A percentile compares a stretch with the other conserved stretches of the same genome.
These are phyloP conservation scores for Arxiozyma telluris DNA, from an alignment of 1,139 yeast genomes.

Conservation along the genomic window DNA sequence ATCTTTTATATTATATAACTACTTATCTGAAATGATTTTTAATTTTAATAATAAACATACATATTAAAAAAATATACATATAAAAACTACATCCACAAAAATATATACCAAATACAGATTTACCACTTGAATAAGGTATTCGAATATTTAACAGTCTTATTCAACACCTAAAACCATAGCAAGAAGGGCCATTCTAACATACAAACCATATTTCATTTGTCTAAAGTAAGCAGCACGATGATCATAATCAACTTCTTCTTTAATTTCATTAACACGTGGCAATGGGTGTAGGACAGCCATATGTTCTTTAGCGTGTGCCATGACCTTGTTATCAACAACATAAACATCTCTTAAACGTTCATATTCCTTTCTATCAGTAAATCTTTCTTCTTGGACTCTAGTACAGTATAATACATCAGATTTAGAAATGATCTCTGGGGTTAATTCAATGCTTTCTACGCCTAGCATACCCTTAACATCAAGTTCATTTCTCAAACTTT, in stretches of 20 bases:
- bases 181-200: slow-evolving; percentile 95
- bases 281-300: slow-evolving; percentile 99
- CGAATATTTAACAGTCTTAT: slow-evolving; percentile 14
- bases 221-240: slow-evolving; percentile 99
- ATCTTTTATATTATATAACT: too few relatives aligned
- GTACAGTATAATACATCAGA: slow-evolving; percentile 97
- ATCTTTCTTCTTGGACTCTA: slow-evolving; percentile 96
- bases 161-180: slow-evolving; percentile 96
- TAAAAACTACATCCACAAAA: not conserved
- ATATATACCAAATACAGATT: too few relatives aligned
- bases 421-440: slow-evolving; percentile 73
- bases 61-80: too few relatives aligned
- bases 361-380: slow-evolving; percentile 64
- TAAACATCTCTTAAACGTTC: slow-evolving; percentile 85
- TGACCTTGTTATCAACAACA: slow-evolving; percentile 84
- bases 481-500: slow-evolving; percentile 57
- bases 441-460: slow-evolving; percentile 63
- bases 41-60: too few relatives aligned
- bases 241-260: slow-evolving; percentile 97
- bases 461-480: slow-evolving; percentile 57
- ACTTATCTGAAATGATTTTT: too few relatives aligned
- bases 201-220: slow-evolving; percentile 97
- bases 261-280: slow-evolving; percentile 93
- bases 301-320: slow-evolving; percentile 90
- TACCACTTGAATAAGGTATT: not conserved